Conservation (phyloP, 306 rosid species). For the Fragaria nilgerrensis region DNA sequence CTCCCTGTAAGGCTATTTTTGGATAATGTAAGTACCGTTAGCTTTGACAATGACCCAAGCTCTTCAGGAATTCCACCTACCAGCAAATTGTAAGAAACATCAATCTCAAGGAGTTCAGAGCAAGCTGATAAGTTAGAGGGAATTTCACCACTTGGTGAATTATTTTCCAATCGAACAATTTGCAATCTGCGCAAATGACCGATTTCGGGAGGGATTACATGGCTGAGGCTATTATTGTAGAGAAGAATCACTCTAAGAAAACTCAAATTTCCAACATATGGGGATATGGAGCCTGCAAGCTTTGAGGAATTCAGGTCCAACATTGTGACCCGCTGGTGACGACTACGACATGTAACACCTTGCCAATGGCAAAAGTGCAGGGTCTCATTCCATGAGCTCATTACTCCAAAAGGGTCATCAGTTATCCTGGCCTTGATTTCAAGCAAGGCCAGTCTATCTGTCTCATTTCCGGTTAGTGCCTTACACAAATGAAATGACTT, state of each 20-base stretch:
- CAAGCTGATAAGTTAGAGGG: not conserved
- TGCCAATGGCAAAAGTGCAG: conserved; percentile 10
- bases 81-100: not conserved
- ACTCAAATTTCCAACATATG: no score
- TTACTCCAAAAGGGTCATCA: not conserved
- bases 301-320: not conserved
- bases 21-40: not conserved
- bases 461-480: not conserved
- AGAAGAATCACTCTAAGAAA: not conserved
- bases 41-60: not conserved
- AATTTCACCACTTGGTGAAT: no score
- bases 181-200: not conserved
- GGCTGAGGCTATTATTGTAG: not conserved
- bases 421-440: not conserved
- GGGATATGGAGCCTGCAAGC: conserved; percentile 2
- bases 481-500: not conserved
- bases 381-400: conserved; percentile 3
- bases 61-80: no score
- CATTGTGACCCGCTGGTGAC: not conserved
- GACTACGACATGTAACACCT: not conserved
- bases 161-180: no score
- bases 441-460: conserved; percentile 4
- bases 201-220: not conserved
- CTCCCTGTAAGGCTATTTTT: not conserved
- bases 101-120: not conserved